Base-by-base conservation (phyloP, 2,329 filamentous ascomycete species). In the Beauveria sp. region DNA sequence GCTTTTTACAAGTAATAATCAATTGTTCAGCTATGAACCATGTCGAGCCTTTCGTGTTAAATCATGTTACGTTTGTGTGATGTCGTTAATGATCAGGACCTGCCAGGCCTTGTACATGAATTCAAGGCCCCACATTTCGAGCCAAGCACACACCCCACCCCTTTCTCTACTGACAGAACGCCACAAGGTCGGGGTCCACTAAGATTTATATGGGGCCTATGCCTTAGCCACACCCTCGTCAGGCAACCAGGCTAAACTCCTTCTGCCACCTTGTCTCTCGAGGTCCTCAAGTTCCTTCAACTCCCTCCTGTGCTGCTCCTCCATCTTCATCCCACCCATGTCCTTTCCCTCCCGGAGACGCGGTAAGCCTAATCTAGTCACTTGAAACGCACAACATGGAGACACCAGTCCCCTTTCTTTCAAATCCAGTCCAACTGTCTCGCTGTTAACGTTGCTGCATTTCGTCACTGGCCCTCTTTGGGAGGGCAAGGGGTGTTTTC, bases 341-440 rank as follows among this genome's bases (percentile, higher is more conserved):
- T 22, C 8, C n/a, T n/a, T 9, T n/a, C 2, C 46, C 20, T 22
- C 53, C 53, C 53, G 47, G 55, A 43, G 55, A 43, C 55, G 37
- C 55, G 22, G 55, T 59, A 59, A 59, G 47, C 55, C 55, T 44
- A 59, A 30, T 59, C 12, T 26, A 52, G 55, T 41, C 55, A 44
- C 47, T 59, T 59, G 55, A 59, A 59, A 59, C 55, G 47, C 55
- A 26, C 47, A 37, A 22, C 55, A 59, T 59, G 55, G 55, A 52
- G 55, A 30, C 47, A 47, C 34, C 47, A 52, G 34, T 43, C 47
- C 40, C 55, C 55, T 58, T 59, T 24, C 55, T 58, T 59, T 24
- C 51, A 47, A 48, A 48, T 34, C 55, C 28, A 44, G 20, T 59
- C 55, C 51, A 16, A 30, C n/a, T 14, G 43, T 12, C 43, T 58